Evolutionary conservation across 257 asterid genomes (phyloP).

Genomic region (Petrea volubilis): DNA sequence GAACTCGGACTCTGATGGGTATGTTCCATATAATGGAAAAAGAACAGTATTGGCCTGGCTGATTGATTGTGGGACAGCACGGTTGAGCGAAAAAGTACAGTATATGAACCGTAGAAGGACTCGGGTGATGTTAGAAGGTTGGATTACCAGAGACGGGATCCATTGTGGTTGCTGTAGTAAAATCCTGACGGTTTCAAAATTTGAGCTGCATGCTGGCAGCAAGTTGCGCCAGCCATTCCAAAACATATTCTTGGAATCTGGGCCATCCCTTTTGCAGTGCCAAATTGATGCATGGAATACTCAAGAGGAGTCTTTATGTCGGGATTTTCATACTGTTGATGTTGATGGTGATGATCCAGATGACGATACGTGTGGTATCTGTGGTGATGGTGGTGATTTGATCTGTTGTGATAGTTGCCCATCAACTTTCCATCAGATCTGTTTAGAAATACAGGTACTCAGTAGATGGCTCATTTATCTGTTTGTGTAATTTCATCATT

Average conservation of each 20-base stretch:
- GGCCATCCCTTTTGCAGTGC: slow-evolving; percentile 83
- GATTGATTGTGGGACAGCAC: slow-evolving; percentile 71
- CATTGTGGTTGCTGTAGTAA: slow-evolving; percentile 99
- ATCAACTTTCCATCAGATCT: slow-evolving; percentile 90
- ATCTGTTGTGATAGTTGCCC: slow-evolving; percentile 99
- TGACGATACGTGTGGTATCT: slow-evolving; percentile 88
- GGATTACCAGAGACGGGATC: slow-evolving; percentile 93
- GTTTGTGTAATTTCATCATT: slow-evolving; percentile 9
- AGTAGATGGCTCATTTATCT: not conserved
- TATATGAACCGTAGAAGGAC: slow-evolving; percentile 85
- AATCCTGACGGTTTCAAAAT: slow-evolving; percentile 86
- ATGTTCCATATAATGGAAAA: slow-evolving; percentile 77
- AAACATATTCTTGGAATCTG: slow-evolving; percentile 79
- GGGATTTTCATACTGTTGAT: slow-evolving; percentile 55
- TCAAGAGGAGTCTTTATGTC: slow-evolving; percentile 63
- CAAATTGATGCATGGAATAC: slow-evolving; percentile 89
- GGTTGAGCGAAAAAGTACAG: slow-evolving; percentile 79
- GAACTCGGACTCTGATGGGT: slow-evolving; percentile 66
- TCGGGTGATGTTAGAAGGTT: slow-evolving; percentile 84
- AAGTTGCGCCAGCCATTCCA: slow-evolving; percentile 86
- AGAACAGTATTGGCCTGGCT: slow-evolving; percentile 90
- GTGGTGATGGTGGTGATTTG: slow-evolving; percentile 99
- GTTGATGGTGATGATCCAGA: slow-evolving; percentile 88
- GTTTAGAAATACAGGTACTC: slow-evolving; percentile 80
- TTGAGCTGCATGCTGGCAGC: slow-evolving; percentile 98